Evolutionary conservation across 148 eudicot species (phyloP).

Genomic region (Camellia japonica): DNA sequence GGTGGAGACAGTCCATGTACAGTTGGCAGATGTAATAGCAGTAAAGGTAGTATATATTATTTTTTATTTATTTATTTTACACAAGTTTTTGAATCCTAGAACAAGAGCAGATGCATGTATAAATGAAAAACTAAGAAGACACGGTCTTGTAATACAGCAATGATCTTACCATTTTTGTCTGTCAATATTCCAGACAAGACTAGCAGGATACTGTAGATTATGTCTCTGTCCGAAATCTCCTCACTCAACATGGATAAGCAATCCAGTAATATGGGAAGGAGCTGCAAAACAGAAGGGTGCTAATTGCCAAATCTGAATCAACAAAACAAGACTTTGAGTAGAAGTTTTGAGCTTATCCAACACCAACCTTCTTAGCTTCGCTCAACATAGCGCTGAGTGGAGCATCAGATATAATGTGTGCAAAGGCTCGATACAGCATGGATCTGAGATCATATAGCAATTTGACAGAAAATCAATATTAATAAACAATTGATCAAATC

Average conservation of each 20-base stretch:
- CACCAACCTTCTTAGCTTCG: conserved; percentile 77
- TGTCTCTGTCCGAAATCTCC: conserved; percentile 59
- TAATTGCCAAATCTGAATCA: conserved; percentile 3
- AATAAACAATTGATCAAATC: conserved; percentile 1
- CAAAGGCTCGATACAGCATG: conserved; percentile 72
- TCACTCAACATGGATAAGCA: conserved; percentile 56
- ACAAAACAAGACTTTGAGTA: neutral
- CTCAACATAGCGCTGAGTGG: conserved; percentile 66
- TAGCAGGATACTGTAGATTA: conserved; percentile 63
- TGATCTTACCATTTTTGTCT: conserved; percentile 67
- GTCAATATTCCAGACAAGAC: conserved; percentile 75
- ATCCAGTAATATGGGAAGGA: conserved; percentile 62
- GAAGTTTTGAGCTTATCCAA: conserved; percentile 10
- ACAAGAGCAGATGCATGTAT: neutral
- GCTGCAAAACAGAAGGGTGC: conserved; percentile 46
- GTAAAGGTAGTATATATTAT: too few relatives aligned
- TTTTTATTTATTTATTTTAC: neutral
- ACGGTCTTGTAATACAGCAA: neutral
- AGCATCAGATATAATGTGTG: conserved; percentile 61
- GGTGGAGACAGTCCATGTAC: too few relatives aligned
- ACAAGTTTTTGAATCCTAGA: neutral
- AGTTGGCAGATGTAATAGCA: too few relatives aligned
- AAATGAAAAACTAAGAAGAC: neutral
- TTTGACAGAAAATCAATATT: neutral
- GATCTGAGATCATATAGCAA: conserved; percentile 43